A percentile compares a stretch with the other conserved stretches of the same genome.
Evolutionary conservation across 1,139 yeast genomes (phyloP).

Genomic region (Suhomyces anneliseae): DNA sequence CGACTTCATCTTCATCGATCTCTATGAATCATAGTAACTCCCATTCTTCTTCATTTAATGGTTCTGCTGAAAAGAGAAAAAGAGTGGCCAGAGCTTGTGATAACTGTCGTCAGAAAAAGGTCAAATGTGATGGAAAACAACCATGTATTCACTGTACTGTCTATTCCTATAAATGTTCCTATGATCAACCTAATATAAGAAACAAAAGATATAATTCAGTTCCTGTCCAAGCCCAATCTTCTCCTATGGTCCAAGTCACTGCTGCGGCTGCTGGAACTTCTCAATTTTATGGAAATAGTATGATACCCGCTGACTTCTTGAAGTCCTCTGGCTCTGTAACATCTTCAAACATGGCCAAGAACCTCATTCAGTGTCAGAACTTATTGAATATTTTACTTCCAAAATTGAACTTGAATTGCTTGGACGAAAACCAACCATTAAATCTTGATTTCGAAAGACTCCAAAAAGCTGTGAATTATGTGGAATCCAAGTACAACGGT

Average conservation of each 20-base stretch:
- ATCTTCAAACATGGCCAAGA: slow-evolving; percentile 14
- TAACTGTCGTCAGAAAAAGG: slow-evolving; percentile 74
- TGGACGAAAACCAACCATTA: slow-evolving; percentile 30
- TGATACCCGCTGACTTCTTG: slow-evolving; percentile 2
- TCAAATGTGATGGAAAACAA: slow-evolving; percentile 83
- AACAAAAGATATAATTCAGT: slow-evolving; percentile 42
- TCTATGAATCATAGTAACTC: neutral
- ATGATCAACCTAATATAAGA: slow-evolving; percentile 73
- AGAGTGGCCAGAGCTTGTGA: slow-evolving; percentile 86
- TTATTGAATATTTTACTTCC: slow-evolving; percentile 48
- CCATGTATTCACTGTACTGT: slow-evolving; percentile 92
- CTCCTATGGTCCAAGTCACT: slow-evolving; percentile 17
- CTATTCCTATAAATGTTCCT: slow-evolving; percentile 70
- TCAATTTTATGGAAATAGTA: neutral
- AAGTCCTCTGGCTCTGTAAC: neutral
- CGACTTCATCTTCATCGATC: neutral
- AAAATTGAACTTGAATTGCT: slow-evolving; percentile 39
- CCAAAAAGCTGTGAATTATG: slow-evolving; percentile 23
- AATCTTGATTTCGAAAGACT: slow-evolving; percentile 38
- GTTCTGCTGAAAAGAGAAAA: slow-evolving; percentile 51
- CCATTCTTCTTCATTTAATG: neutral
- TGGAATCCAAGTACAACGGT: slow-evolving; percentile 21
- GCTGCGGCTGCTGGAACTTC: slow-evolving; percentile 17
- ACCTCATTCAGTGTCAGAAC: slow-evolving; percentile 21
- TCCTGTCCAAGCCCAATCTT: slow-evolving; percentile 25